These are phyloP conservation scores for Syzygium oleosum DNA, from an alignment of 345 rosid genomes.

Conservation along the genomic window DNA sequence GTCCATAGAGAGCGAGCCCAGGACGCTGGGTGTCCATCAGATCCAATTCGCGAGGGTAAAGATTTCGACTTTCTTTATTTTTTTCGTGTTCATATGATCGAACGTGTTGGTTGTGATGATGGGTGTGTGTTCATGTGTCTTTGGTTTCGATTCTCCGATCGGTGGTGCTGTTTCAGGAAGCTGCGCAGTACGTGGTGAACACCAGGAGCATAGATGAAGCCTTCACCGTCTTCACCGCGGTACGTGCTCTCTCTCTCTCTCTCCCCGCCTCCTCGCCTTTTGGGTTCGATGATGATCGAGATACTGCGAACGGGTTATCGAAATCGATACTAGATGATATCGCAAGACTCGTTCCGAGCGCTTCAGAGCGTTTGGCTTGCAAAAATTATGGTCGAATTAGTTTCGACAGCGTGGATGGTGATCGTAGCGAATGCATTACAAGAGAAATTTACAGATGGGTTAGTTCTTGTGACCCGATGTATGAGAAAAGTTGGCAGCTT, in stretches of 20 bases:
- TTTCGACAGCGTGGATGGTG: fast-evolving
- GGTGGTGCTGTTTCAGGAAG: background rate
- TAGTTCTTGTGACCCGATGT: background rate
- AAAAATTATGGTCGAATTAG: background rate
- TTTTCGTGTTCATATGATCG: background rate
- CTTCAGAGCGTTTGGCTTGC: background rate
- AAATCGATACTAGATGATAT: background rate
- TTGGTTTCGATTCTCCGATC: background rate
- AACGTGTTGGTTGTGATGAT: background rate
- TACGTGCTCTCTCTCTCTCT: background rate
- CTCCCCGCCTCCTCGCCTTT: background rate
- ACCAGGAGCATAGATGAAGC: constrained; percentile 6
- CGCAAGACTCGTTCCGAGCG: background rate
- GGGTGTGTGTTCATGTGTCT: too few relatives aligned
- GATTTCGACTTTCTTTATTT: too few relatives aligned
- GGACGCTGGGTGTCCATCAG: constrained; percentile 1
- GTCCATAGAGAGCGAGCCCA: constrained; percentile 11
- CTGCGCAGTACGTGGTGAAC: background rate
- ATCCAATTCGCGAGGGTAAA: constrained; percentile 8
- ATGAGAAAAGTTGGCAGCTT: background rate
- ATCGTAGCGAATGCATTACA: background rate
- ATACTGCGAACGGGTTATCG: background rate
- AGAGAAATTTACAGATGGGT: background rate
- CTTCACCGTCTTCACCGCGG: background rate
- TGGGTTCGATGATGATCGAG: background rate